phyloP scores from a whole-genome alignment of 805 yeast genomes.

The Torulaspora microellipsoides region DNA sequence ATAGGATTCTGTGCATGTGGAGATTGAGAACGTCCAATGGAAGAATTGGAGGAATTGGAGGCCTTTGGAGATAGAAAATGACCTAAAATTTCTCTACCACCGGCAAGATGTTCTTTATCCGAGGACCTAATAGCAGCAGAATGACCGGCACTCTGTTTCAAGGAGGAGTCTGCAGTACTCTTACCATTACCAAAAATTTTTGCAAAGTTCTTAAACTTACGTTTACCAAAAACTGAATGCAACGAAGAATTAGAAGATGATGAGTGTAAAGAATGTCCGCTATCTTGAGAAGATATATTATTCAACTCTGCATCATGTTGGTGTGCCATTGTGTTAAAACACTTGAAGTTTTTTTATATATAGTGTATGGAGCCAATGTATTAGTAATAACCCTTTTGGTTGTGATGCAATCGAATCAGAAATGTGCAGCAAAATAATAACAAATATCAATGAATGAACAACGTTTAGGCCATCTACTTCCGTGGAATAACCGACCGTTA shows the following conservation, averaged over 20 bases:
- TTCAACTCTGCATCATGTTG: conserved; percentile 2
- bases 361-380: no score
- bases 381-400: no score
- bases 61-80: conserved; percentile 9
- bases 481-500: no score
- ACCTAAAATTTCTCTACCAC: conserved; percentile 9
- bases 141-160: conserved; percentile 10
- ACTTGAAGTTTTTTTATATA: no score
- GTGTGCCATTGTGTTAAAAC: conserved; percentile 5
- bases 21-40: conserved; percentile 4
- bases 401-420: no score
- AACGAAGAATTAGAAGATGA: conserved; percentile 10
- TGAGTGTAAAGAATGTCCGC: conserved; percentile 9
- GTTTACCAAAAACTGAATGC: conserved; percentile 8
- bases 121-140: not conserved
- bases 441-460: no score
- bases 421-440: no score
- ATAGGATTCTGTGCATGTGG: not conserved
- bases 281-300: conserved; percentile 6
- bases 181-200: conserved; percentile 10
- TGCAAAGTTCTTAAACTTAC: conserved; percentile 10
- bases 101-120: conserved; percentile 4
- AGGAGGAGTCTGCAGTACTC: not conserved
- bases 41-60: conserved; percentile 6
- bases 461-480: no score